Base-by-base conservation (phyloP, 805 yeast genomes). In the Limtongozyma cylindracea region DNA sequence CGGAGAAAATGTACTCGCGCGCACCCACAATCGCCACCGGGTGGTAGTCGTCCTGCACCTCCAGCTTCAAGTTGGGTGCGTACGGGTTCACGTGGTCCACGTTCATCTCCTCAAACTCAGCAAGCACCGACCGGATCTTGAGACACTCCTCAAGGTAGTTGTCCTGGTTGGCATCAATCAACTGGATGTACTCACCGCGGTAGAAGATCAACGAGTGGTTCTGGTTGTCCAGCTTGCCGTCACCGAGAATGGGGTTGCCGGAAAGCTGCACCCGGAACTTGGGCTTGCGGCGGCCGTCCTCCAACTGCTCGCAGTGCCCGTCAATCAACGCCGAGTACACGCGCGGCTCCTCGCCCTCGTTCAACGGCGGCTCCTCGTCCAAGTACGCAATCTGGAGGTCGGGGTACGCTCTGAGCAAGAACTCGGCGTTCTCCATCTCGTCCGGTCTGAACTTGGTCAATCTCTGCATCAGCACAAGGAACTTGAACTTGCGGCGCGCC, bases 21-120 rank as follows among this genome's bases (percentile, higher is more conserved):
- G 88, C 78, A 47, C 91, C 91, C 29, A 73, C 70, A 33, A 73
- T 71, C 16, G 91, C 88, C 31, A 73, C 88, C 17, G 82, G 82
- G 10, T 18, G 18, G 35, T 49, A 47, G 20, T 43, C 43, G 30
- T 54, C 61, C 26, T 57, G 61, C 31, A 57, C 59, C 31, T 53
- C 58, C 11, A 5, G 10, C 42, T 56, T 66, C 53, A 71, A 56
- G 31, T 42, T 63, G 25, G 78, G 78, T 33, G 80, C 74, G 39
- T 74, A 74, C 27, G 88, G 88, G 45, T 73, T 71, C 31, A 66
- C 67, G 36, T 70, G 77, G 42, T 72, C 24, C 4, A 29, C 22
- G 12, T 21, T 25, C 41, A 61, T 49, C 45, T 73, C 88, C 45
- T 73, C 91, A 36, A 73, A 73, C 47, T 73, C 88, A 22, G 82